Conservation (phyloP, 2,329 filamentous ascomycete species). For the Phyllosticta citriasiana region DNA sequence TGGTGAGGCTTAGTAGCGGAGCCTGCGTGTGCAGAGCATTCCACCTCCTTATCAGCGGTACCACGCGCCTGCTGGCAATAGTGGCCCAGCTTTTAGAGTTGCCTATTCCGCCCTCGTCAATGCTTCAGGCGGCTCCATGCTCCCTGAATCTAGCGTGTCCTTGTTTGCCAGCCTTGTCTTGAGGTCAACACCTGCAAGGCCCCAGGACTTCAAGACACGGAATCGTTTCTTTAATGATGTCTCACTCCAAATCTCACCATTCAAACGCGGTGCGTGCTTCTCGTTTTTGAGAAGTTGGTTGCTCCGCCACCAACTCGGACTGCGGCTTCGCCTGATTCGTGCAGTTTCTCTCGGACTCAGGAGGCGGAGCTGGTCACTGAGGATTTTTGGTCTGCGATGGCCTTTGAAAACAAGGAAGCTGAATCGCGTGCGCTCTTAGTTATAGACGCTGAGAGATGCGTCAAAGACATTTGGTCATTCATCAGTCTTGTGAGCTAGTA, state of each 20-base stretch:
- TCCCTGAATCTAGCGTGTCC: not conserved
- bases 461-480: no score
- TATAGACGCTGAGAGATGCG: no score
- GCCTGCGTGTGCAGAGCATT: not conserved
- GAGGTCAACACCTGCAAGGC: not conserved
- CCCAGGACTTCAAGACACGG: not conserved
- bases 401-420: no score
- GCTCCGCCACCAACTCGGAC: not conserved
- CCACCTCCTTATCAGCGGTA: not conserved
- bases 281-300: not conserved
- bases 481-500: no score
- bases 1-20: conserved; percentile 14
- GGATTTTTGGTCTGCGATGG: no score
- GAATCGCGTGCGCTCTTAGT: no score
- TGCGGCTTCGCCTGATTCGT: not conserved
- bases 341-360: not conserved
- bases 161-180: not conserved
- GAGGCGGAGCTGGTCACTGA: no score
- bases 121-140: not conserved
- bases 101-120: not conserved
- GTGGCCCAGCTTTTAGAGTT: not conserved
- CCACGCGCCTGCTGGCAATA: not conserved
- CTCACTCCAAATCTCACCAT: not conserved
- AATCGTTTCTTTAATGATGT: not conserved
- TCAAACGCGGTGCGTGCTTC: not conserved